Conservation (phyloP, 192 early-diverging fungal species). For the Linderina pennispora region DNA sequence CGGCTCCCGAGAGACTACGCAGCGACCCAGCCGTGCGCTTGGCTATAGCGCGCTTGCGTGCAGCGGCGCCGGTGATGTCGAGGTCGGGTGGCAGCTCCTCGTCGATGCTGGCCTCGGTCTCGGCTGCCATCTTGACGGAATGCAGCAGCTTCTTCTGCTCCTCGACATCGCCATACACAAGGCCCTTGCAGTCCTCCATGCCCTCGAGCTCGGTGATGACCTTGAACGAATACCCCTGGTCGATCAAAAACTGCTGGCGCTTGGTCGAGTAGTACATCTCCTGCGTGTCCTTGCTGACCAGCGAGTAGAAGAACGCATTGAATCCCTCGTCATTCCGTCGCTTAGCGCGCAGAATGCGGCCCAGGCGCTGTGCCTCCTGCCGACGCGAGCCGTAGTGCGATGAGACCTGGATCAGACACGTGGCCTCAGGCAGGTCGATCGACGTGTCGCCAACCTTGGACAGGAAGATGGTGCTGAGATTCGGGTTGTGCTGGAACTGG, state of each 20-base stretch:
- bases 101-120: slow-evolving; percentile 50
- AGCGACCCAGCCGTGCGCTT: slow-evolving; percentile 57
- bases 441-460: slow-evolving; percentile 98
- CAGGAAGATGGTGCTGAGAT: slow-evolving; percentile 82
- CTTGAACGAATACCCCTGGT: slow-evolving; percentile 99
- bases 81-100: slow-evolving; percentile 61
- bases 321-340: slow-evolving; percentile 87
- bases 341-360: slow-evolving; percentile 92
- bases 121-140: slow-evolving; percentile 71
- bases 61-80: slow-evolving; percentile 40
- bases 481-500: slow-evolving; percentile 92
- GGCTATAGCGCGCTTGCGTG: slow-evolving; percentile 28
- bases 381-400: slow-evolving; percentile 96
- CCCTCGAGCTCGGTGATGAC: slow-evolving; percentile 95
- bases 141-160: slow-evolving; percentile 83
- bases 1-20: slow-evolving; percentile 80
- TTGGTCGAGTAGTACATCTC: slow-evolving; percentile 99
- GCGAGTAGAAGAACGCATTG: slow-evolving; percentile 97
- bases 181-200: slow-evolving; percentile 68
- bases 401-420: slow-evolving; percentile 97
- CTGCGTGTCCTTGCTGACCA: slow-evolving; percentile 98
- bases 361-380: slow-evolving; percentile 97
- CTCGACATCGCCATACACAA: slow-evolving; percentile 67
- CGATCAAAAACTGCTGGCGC: slow-evolving; percentile 98
- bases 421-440: slow-evolving; percentile 97